Base-by-base conservation (phyloP, 345 rosid species). In the Citrus inodora region DNA sequence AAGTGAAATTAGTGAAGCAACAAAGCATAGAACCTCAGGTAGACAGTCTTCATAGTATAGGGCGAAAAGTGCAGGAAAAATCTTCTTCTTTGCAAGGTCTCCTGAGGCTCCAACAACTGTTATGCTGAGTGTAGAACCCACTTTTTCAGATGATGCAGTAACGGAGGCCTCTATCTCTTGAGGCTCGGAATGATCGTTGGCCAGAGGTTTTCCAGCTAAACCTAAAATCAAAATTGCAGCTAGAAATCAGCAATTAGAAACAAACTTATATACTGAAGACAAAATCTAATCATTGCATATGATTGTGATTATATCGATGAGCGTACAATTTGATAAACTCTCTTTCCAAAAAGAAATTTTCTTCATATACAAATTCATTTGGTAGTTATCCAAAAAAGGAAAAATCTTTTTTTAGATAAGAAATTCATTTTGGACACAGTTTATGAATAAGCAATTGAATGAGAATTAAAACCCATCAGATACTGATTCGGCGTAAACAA, bases 101-200 rank as follows among this genome's bases (percentile, higher is more conserved):
- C 98, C 98, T 4, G 98, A 95, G 74, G 98, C 98, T 83, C 98
- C 98, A 80, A 92, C 90, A 55, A 95, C 95, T 27, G 95, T 95
- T 38, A 95, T 87, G 88, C 92, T 90, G 70, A 92, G 88, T 46
- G 92, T 90, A 25, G 92, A 88, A 71, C 83, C 85, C 32, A 58
- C 68, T 71, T 86, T 78, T 79, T 38, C 85, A 53, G 22, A 53
- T 1, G 81, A 61, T 63, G 73, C 89, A 2, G 82, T 76, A 58
- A 69, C 19, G n/a, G 81, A 80, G 48, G 48, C 63, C 62, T 85
- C 85, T 68, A 63, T 78, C 40, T 38, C 78, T 63, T 38, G 67
- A 77, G 80, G 71, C 24, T 73, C 78, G 10, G 63, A 67, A 32
- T 51, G 67, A 70, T 83, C 86, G 76, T 78, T 83, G 48, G 85